phyloP scores from a whole-genome alignment of 2,329 filamentous ascomycete genomes.

The Fusarium sp. region DNA sequence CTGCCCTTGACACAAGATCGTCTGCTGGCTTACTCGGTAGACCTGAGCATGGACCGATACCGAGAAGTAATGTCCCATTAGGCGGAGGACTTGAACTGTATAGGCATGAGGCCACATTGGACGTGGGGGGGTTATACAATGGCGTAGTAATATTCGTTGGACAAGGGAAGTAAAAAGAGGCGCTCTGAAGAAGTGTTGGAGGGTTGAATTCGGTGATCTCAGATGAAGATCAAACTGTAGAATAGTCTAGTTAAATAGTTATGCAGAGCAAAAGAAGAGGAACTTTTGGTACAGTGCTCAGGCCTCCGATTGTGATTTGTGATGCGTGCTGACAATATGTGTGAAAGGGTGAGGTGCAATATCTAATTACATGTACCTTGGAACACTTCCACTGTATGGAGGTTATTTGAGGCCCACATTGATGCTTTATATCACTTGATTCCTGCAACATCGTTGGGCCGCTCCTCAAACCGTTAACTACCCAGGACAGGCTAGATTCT shows the following conservation, averaged over 20 bases:
- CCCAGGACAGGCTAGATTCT: too few relatives aligned
- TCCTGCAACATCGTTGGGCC: too few relatives aligned
- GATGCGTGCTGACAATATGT: not conserved
- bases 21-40: conserved; percentile 73
- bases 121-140: conserved; percentile 24
- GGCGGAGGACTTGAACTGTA: conserved; percentile 21
- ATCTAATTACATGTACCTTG: too few relatives aligned
- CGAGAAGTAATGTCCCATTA: conserved; percentile 66
- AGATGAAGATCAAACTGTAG: conserved; percentile 37
- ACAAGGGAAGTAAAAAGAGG: conserved; percentile 13
- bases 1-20: conserved; percentile 77
- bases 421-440: not conserved
- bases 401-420: too few relatives aligned
- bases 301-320: not conserved
- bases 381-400: too few relatives aligned
- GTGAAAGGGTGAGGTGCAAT: too few relatives aligned
- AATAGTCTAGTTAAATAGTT: conserved; percentile 39
- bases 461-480: too few relatives aligned
- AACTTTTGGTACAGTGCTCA: not conserved
- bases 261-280: conserved; percentile 15
- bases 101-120: conserved; percentile 14
- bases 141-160: conserved; percentile 30
- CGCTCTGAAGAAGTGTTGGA: conserved; percentile 8
- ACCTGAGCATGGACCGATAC: conserved; percentile 75
- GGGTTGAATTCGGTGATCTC: conserved; percentile 16